A percentile compares a stretch with the other conserved stretches of the same genome.
These are phyloP conservation scores for Capsella bursapastoris DNA, from an alignment of 345 rosid species.

Conservation along the genomic window DNA sequence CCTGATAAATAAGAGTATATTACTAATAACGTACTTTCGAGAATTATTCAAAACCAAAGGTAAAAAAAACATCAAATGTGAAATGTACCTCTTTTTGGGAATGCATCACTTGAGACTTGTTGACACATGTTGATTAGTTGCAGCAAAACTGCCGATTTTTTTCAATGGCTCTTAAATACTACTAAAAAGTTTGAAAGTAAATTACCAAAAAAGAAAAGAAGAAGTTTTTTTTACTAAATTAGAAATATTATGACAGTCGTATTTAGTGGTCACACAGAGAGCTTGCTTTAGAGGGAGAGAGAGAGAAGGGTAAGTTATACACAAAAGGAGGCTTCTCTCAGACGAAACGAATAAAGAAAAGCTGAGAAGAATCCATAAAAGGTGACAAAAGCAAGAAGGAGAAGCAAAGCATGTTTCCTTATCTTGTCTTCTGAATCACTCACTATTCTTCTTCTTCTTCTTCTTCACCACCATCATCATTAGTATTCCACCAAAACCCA, in stretches of 20 bases:
- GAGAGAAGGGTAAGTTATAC: constrained; percentile 1
- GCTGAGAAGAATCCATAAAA: constrained; percentile 37
- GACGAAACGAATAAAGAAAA: constrained; percentile 39
- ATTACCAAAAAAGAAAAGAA: not conserved
- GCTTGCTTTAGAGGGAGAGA: not conserved
- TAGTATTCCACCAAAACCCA: not conserved
- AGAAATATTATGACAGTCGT: constrained; percentile 8
- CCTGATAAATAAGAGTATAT: too few relatives aligned
- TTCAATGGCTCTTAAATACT: not conserved
- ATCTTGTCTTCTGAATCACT: constrained; percentile 11
- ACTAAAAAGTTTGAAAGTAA: not conserved
- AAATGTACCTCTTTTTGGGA: not conserved
- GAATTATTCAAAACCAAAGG: not conserved
- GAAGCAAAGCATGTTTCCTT: constrained; percentile 13
- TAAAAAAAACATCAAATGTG: not conserved
- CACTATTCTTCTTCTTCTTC: constrained; percentile 22
- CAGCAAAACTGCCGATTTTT: not conserved
- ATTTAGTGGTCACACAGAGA: constrained; percentile 29
- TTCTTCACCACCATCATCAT: not conserved
- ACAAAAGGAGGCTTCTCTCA: constrained; percentile 39
- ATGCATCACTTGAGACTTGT: not conserved
- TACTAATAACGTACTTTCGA: not conserved
- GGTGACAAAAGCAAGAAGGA: constrained; percentile 16
- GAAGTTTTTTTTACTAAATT: not conserved
- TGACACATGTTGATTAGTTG: not conserved